Evolutionary conservation across 331 rosid species (phyloP), one percentile per base, ranked within the genome.

Genomic region (Saraca asoca): DNA sequence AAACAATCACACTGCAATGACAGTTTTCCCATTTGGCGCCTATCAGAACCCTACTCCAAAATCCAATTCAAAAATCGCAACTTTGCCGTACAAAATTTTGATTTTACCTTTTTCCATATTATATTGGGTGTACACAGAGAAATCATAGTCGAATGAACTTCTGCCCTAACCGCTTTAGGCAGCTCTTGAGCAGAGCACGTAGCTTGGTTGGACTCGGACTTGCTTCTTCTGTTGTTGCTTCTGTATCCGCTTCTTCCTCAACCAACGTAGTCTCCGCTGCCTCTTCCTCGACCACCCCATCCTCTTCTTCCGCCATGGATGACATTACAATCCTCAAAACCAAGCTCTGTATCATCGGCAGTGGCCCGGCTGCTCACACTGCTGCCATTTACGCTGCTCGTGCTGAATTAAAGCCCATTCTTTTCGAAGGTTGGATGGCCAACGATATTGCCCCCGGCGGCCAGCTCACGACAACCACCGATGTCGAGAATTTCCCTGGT

Each of bases 381-480:
- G 96, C 96, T 19, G 97, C 97, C 24, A 85, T 88, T 0, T 91
- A 91, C 74, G 87, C 97, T 0, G 87, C 96, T 9, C 87, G 95
- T 2, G 96, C 96, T 0, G 95, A 88, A 87, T 95, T 91, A 17
- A 88, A 86, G 62, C 96, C 97, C 7, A 62, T 91, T 19, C 92
- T 91, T 59, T 88, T 91, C 58, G 95, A 91, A 45, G 97, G 96
- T 5, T 86, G 91, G 92, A 88, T 88, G 96, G 96, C 97, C 37
- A 91, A 91, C 79, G 90, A 75, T 63, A 85, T 91, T 62, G 95
- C 95, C 55, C 88, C 91, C 24, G 97, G 97, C 2, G 96, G 96
- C 9, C 96, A 91, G 78, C 96, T 88, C 81, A 91, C 97, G 35
- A 91, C 95, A 41, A 88, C 97, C 14, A 50, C 97, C 66, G 96